phyloP scores from a whole-genome alignment of 2,329 filamentous ascomycete species.

The Xylariaceae sp. region DNA sequence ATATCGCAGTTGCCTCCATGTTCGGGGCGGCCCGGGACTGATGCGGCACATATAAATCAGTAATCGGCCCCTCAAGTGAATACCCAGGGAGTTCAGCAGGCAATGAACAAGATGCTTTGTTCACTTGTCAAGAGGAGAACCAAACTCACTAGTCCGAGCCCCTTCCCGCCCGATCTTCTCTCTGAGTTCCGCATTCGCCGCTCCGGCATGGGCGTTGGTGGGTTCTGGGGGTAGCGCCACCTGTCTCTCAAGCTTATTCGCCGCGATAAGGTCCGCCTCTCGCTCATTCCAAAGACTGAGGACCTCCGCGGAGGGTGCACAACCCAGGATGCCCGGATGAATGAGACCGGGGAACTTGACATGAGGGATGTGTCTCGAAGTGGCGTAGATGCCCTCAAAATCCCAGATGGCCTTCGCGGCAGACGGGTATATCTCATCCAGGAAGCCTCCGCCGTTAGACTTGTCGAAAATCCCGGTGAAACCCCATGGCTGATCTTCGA shows the following conservation, averaged over 20 bases:
- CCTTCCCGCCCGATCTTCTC: conserved; percentile 70
- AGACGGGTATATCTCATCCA: conserved; percentile 81
- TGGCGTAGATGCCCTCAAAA: conserved; percentile 58
- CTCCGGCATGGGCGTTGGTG: conserved; percentile 67
- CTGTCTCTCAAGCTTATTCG: conserved; percentile 59
- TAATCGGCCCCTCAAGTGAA: not conserved
- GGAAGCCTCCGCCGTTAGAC: conserved; percentile 79
- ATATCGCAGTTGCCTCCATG: conserved; percentile 91
- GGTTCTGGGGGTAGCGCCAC: conserved; percentile 75
- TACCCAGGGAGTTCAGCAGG: not conserved
- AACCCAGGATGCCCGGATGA: conserved; percentile 86
- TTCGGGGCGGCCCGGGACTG: conserved; percentile 73
- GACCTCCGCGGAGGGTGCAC: conserved; percentile 73
- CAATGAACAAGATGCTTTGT: not conserved
- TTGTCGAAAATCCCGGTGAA: conserved; percentile 80
- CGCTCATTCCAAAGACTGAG: conserved; percentile 78
- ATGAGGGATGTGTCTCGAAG: conserved; percentile 77
- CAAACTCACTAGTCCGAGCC: conserved; percentile 55
- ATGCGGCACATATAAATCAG: not conserved
- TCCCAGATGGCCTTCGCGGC: conserved; percentile 60
- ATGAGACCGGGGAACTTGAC: conserved; percentile 86
- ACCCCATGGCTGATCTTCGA: conserved; percentile 81
- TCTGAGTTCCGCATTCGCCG: conserved; percentile 51
- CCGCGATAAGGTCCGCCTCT: conserved; percentile 71
- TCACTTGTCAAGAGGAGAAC: not conserved